phyloP scores from a whole-genome alignment of 2,329 filamentous ascomycete genomes.

The Pseudocercospora pini-densiflorae region DNA sequence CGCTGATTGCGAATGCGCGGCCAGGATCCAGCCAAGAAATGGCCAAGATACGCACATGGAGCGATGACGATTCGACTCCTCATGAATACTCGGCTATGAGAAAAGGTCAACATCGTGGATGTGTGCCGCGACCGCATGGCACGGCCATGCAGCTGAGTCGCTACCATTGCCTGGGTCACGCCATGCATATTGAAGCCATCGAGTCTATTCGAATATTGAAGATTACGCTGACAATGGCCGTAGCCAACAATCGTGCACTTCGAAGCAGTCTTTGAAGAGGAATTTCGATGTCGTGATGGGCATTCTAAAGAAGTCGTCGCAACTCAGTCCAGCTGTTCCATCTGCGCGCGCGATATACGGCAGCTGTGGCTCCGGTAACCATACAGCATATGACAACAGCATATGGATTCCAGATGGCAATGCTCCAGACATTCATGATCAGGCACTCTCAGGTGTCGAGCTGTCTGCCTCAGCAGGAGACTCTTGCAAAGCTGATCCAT shows the following conservation, averaged over 20 bases:
- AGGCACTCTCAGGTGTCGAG: too few species aligned
- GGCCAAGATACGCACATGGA: background rate
- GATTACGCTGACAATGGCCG: background rate
- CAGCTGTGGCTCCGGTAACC: too few species aligned
- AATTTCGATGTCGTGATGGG: too few species aligned
- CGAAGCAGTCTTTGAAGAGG: background rate
- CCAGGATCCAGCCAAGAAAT: background rate
- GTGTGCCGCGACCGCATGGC: background rate
- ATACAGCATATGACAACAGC: too few species aligned
- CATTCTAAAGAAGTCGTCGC: background rate
- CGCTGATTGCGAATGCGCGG: background rate
- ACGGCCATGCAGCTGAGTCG: background rate
- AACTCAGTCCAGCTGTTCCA: background rate
- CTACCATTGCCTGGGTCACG: background rate
- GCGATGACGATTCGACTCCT: background rate
- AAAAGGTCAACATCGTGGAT: background rate
- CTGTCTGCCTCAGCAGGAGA: background rate
- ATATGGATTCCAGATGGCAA: too few species aligned
- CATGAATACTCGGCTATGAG: background rate
- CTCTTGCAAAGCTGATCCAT: background rate
- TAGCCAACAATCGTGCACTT: background rate
- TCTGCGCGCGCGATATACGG: too few species aligned
- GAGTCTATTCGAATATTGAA: background rate
- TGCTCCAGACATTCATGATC: too few species aligned
- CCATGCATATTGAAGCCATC: background rate